Conservation (phyloP, 2,329 filamentous ascomycete genomes). For the Scolecobasidium constrictum region DNA sequence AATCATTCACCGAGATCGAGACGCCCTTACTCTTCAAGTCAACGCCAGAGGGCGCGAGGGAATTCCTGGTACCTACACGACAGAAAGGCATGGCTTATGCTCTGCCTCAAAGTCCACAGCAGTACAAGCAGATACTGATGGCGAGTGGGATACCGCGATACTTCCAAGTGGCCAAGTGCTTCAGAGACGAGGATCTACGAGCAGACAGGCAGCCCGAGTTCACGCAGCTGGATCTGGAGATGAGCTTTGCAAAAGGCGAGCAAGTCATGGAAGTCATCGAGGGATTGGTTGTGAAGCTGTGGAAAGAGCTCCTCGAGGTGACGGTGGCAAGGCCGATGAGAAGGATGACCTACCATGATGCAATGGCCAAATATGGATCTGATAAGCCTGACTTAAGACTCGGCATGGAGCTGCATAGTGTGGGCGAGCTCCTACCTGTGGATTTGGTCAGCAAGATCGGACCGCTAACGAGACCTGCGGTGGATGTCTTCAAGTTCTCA, state of each 20-base stretch:
- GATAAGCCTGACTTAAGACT: constrained; percentile 90
- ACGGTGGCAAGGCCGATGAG: constrained; percentile 39
- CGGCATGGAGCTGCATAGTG: constrained; percentile 51
- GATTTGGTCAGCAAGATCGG: constrained; percentile 69
- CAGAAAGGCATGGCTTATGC: constrained; percentile 71
- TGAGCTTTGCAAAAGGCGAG: constrained; percentile 67
- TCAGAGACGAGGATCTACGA: constrained; percentile 86
- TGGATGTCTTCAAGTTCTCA: constrained; percentile 65
- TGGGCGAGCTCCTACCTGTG: constrained; percentile 52
- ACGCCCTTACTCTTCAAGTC: constrained; percentile 96
- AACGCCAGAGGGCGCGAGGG: constrained; percentile 86
- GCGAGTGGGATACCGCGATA: constrained; percentile 73
- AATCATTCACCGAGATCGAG: constrained; percentile 68
- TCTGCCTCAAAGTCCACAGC: constrained; percentile 89
- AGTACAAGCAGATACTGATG: constrained; percentile 98
- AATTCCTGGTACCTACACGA: constrained; percentile 87
- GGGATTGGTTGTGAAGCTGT: constrained; percentile 43
- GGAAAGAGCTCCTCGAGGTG: constrained; percentile 36
- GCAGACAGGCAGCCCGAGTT: constrained; percentile 95
- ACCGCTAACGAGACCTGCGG: constrained; percentile 51
- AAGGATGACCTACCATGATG: constrained; percentile 59
- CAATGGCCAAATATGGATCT: constrained; percentile 70
- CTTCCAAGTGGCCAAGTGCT: constrained; percentile 89
- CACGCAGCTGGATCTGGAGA: constrained; percentile 91
- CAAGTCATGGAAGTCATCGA: constrained; percentile 56